Percentiles rank a stretch among this genome's conserved stretches.
phyloP scores from a whole-genome alignment of 805 yeast genomes.

The Starmera amethionina region DNA sequence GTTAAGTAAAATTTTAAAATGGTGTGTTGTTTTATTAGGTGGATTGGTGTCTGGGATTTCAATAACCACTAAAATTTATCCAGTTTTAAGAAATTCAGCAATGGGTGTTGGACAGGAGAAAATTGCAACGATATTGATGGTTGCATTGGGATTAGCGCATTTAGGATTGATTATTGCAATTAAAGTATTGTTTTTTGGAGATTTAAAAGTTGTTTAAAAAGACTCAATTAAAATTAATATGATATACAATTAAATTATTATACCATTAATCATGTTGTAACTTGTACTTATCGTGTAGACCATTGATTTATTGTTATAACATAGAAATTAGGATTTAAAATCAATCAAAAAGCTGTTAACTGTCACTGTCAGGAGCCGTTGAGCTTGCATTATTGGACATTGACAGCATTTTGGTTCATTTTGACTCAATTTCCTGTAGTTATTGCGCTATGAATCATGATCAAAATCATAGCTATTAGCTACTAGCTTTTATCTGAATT shows the following conservation, averaged over 20 bases:
- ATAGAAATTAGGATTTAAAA: too few relatives aligned
- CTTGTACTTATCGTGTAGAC: too few relatives aligned
- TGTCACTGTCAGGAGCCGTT: not conserved
- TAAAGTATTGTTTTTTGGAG: constrained; percentile 55
- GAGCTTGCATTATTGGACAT: too few relatives aligned
- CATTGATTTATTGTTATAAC: too few relatives aligned
- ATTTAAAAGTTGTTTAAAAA: constrained; percentile 14
- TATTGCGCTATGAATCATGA: too few relatives aligned
- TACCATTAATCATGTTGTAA: too few relatives aligned
- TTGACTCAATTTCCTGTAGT: too few relatives aligned
- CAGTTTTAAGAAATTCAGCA: constrained; percentile 26
- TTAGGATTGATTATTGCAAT: constrained; percentile 51
- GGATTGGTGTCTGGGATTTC: constrained; percentile 51
- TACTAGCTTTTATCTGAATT: too few relatives aligned
- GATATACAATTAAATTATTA: too few relatives aligned
- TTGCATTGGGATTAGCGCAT: constrained; percentile 38
- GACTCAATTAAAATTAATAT: not conserved
- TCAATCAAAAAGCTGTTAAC: too few relatives aligned
- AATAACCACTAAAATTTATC: constrained; percentile 36
- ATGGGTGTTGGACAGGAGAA: constrained; percentile 27
- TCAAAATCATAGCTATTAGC: too few relatives aligned
- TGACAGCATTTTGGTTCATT: too few relatives aligned
- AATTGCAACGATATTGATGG: constrained; percentile 27
- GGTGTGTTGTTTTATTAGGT: constrained; percentile 53
- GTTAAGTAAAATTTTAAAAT: constrained; percentile 42